Percentiles rank a stretch among this genome's conserved stretches.
phyloP scores from a whole-genome alignment of 176 grass and related monocot species.

The Hordeum marinum region DNA sequence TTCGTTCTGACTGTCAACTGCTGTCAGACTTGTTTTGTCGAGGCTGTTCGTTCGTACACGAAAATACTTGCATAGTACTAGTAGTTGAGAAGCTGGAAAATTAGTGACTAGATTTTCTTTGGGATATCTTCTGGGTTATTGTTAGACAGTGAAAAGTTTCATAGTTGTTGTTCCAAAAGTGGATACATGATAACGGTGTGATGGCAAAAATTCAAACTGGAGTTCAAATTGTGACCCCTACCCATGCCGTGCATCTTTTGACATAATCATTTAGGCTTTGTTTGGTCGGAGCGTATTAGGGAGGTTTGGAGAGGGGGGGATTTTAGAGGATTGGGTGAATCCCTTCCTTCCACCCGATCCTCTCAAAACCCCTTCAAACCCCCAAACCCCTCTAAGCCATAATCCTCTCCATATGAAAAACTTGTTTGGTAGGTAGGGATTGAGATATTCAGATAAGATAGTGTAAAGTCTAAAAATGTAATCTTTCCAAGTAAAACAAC shows the following conservation, averaged over 20 bases:
- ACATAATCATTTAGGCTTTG: too few species aligned
- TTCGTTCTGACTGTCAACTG: background rate
- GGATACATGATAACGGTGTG: background rate
- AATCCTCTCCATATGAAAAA: too few species aligned
- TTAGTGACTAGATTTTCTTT: background rate
- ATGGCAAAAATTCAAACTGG: background rate
- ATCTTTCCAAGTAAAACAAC: too few species aligned
- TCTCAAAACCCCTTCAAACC: too few species aligned
- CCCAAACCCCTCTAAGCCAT: too few species aligned
- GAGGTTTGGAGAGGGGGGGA: too few species aligned
- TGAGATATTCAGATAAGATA: too few species aligned
- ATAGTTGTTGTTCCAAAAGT: background rate
- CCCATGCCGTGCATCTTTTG: background rate
- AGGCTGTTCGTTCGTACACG: background rate
- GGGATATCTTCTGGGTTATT: background rate
- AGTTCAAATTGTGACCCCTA: background rate
- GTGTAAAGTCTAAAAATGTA: too few species aligned
- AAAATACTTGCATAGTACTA: background rate
- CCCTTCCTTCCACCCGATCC: too few species aligned
- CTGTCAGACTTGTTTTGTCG: background rate
- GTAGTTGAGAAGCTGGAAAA: background rate
- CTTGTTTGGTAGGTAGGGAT: too few species aligned
- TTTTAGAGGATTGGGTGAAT: too few species aligned
- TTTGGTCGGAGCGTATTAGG: too few species aligned
- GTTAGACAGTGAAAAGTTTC: background rate